Base-by-base conservation (phyloP, 2,329 filamentous ascomycete genomes). In the Fusarium incarnatum region DNA sequence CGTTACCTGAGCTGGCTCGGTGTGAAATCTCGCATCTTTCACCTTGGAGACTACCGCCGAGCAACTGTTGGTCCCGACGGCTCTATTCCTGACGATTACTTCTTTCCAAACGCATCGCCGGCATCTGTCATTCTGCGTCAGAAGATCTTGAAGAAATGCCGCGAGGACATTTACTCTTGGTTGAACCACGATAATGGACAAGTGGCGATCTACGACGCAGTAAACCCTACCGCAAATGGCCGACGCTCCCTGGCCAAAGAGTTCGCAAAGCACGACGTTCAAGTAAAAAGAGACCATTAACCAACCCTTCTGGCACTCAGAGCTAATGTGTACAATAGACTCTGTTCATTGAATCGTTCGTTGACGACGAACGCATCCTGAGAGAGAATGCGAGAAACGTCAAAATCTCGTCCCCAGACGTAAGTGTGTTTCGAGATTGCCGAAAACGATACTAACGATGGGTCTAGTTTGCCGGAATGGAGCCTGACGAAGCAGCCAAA, bases 21-120 rank as follows among this genome's bases (percentile, higher is more conserved):
- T 68, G 96, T 99, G 64, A 99, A 99, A 84, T 98, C 96, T 34
- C 92, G 95, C 73, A 97, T 98, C 74, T 99, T 99, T 79, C 96
- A 99, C 79, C 85, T 99, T 18, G 96, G 97, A 61, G 96, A 99
- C 81, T 99, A 99, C 80, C 92, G 96, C 72, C 89, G 96, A 78
- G 94, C 94, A 32, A 97, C 95, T 18, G 89, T 98, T 69, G 94
- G 94, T 20, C 89, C 90, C 44, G 93, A 91, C 16, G 91, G 91
- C 60, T 89, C 94, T 60, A 92, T 99, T 18, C 97, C 96, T 2
- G 93, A 97, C 69, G 96, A 99, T 79, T 99, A 99, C 81, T 99
- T 99, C 83, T 97, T 95, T 79, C 92, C 97, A 27, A 94, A 98
- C 77, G 95, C 97, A 28, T 96, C 94, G 27, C 93, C 95, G 6